phyloP scores from a whole-genome alignment of 176 grass and related monocot species.

The Paspalum notatum region DNA sequence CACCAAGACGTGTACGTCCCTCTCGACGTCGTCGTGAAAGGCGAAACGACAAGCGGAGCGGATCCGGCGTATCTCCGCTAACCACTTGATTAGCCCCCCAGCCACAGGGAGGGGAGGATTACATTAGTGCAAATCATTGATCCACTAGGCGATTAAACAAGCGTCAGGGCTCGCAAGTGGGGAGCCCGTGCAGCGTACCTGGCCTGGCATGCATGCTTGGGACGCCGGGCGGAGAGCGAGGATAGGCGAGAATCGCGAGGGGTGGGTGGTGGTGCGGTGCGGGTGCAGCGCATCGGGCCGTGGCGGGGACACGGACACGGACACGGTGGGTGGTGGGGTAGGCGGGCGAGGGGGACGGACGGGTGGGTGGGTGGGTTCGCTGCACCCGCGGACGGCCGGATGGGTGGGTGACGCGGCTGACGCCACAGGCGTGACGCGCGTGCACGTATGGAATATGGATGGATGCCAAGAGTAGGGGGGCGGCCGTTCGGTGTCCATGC shows the following conservation, averaged over 20 bases:
- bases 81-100: neutral
- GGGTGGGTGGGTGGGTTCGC: neutral
- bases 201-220: neutral
- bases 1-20: too few species aligned
- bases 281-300: slow-evolving; percentile 7
- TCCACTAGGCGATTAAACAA: slow-evolving; percentile 1
- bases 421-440: neutral
- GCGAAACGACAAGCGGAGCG: neutral
- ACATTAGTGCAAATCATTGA: slow-evolving; percentile 16
- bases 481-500: too few species aligned
- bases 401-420: neutral
- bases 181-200: neutral
- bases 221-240: neutral
- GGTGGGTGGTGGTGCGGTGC: neutral
- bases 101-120: neutral
- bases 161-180: neutral
- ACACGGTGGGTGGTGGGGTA: neutral
- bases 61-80: neutral
- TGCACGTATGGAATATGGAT: neutral
- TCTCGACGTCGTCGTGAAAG: too few species aligned
- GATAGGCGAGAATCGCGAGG: slow-evolving; percentile 34
- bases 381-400: neutral
- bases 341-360: neutral
- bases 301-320: too few species aligned
- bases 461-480: too few species aligned